These are phyloP conservation scores for Paraphysoderma sedebokerense DNA, from an alignment of 371 early-diverging fungal genomes.

Conservation along the genomic window DNA sequence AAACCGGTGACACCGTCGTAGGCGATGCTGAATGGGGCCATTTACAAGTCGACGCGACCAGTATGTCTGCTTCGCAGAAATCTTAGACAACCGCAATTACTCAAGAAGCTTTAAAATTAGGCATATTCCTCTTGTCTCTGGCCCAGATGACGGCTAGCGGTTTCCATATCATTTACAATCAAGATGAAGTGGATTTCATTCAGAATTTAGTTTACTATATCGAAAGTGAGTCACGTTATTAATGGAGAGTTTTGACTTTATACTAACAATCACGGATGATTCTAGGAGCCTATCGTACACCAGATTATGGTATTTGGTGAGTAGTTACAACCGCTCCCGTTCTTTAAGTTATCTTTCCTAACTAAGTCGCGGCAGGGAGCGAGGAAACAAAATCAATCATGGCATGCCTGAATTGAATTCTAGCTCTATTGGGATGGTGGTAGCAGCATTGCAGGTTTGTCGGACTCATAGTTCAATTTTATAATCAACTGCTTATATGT, in stretches of 20 bases:
- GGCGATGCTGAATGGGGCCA: slow-evolving; percentile 74
- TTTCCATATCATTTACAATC: slow-evolving; percentile 53
- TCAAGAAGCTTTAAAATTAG: no score
- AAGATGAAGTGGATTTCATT: slow-evolving; percentile 78
- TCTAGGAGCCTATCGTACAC: slow-evolving; percentile 54
- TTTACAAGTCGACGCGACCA: no score
- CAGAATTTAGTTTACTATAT: slow-evolving; percentile 83
- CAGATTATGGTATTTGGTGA: slow-evolving; percentile 57
- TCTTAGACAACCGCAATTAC: no score
- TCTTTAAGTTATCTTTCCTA: neutral
- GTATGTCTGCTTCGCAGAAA: no score
- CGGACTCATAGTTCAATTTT: no score
- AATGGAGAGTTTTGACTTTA: neutral
- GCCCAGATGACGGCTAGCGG: slow-evolving; percentile 79
- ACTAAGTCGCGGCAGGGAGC: slow-evolving; percentile 44
- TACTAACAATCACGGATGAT: neutral
- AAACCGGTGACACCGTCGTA: slow-evolving; percentile 70
- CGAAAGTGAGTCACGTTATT: slow-evolving; percentile 27
- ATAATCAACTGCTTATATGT: no score
- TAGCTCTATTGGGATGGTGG: slow-evolving; percentile 77
- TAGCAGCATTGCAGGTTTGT: slow-evolving; percentile 69
- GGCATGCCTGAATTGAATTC: slow-evolving; percentile 75
- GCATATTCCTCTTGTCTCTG: slow-evolving; percentile 55
- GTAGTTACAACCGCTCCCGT: neutral
- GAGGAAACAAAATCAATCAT: slow-evolving; percentile 80